Percentiles rank a stretch among this genome's conserved stretches.
These are phyloP conservation scores for Clathrospora elynae DNA, from an alignment of 2,329 filamentous ascomycete species.

Conservation along the genomic window DNA sequence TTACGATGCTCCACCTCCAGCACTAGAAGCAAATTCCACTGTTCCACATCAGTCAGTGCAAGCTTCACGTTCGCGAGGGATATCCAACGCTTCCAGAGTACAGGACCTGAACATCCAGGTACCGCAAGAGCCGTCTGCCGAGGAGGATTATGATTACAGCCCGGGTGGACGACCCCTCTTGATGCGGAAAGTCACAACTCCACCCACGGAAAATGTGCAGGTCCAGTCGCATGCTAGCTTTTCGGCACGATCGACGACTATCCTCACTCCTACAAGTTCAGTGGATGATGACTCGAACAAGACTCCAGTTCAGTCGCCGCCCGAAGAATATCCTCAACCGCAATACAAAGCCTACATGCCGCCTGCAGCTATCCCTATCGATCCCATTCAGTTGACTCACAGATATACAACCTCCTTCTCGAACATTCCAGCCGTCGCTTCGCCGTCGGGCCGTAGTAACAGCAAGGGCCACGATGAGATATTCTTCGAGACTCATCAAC, in stretches of 20 bases:
- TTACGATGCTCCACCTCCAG: slow-evolving; percentile 35
- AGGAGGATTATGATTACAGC: slow-evolving; percentile 53
- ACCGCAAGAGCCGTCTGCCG: slow-evolving; percentile 10
- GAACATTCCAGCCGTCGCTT: slow-evolving; percentile 12
- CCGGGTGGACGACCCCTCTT: slow-evolving; percentile 60
- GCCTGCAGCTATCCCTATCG: slow-evolving; percentile 16
- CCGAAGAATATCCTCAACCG: slow-evolving; percentile 30
- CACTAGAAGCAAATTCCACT: slow-evolving; percentile 9
- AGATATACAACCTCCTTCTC: slow-evolving; percentile 33
- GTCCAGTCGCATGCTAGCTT: slow-evolving; percentile 21
- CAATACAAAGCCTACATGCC: slow-evolving; percentile 46
- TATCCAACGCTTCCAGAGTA: slow-evolving; percentile 15
- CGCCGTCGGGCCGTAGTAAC: slow-evolving; percentile 14
- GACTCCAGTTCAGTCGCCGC: slow-evolving; percentile 40
- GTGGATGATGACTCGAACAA: slow-evolving; percentile 38
- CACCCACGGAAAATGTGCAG: slow-evolving; percentile 16
- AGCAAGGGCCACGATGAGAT: slow-evolving; percentile 41
- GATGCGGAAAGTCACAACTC: slow-evolving; percentile 25
- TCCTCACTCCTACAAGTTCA: slow-evolving; percentile 46
- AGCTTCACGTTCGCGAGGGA: slow-evolving; percentile 2
- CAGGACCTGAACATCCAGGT: slow-evolving; percentile 29
- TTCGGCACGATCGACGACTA: slow-evolving; percentile 36
- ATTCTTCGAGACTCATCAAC: slow-evolving; percentile 37
- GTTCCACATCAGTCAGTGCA: slow-evolving; percentile 7
- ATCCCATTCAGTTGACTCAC: slow-evolving; percentile 22